Base-by-base conservation (phyloP, 1,139 yeast species). In the Geotrichum fermentans region DNA sequence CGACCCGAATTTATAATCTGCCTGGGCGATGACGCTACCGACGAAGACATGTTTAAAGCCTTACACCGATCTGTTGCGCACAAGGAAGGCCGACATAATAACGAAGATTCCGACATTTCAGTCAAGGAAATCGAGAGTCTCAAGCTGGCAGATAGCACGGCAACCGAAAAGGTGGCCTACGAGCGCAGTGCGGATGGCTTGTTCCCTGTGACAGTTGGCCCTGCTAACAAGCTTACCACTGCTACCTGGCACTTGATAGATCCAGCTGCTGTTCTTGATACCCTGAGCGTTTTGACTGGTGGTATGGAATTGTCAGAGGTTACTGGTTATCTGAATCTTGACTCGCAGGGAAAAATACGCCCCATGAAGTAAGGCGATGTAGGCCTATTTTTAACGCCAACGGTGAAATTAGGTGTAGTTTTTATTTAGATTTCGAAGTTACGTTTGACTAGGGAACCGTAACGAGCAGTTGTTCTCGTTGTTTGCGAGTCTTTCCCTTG, bases 21-120 rank as follows among this genome's bases (percentile, higher is more conserved):
- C 69, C 71, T 88, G 42, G 99, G 99, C 43, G 99, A 92, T 66
- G 99, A 92, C 65, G 75, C 83, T 47, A 94, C 99, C 0, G 99
- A 92, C 66, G 99, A 92, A 66, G 98, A 92, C 63, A 92, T 92
- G 99, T 92, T 92, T 67, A 75, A 73, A 53, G 83, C 92, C 22
- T 71, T 92, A 58, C 76, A 43, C 53, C 71, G 71, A 3, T 78
- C 49, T 7, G 18, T 21, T n/a, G n/a, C 29, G 4, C 35, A 16
- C 20, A 4, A 83, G 55, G 89, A 83, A 57, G 62, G 44, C 11
- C 55, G 53, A 7, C 39, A 43, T 18, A 39, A 43, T 6, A 24
- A 24, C 5, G 28, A 24, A 10, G 6, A 6, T 6, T 6, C 28
- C 6, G 28, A 24, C 28, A 6, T 24, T 24, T 6, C 28, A 6